Evolutionary conservation across 2,329 filamentous ascomycete genomes (phyloP).

Genomic region (Diaporthe eres): DNA sequence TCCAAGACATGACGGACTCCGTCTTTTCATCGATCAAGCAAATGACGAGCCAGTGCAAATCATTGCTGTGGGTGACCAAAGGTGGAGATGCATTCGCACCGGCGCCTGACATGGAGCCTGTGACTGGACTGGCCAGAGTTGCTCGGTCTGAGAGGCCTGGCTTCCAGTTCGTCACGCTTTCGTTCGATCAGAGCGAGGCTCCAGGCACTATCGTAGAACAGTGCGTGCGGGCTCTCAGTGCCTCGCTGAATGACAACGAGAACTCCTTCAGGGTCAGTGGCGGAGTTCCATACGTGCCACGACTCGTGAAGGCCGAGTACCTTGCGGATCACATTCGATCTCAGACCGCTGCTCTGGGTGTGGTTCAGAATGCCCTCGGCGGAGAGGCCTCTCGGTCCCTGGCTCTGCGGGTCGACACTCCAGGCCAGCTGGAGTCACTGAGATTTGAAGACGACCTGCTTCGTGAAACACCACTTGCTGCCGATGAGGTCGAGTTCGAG

Average conservation of each 20-base stretch:
- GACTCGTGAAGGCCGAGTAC: constrained; percentile 42
- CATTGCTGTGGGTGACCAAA: constrained; percentile 45
- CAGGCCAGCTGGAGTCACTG: constrained; percentile 44
- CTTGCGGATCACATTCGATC: constrained; percentile 43
- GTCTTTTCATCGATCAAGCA: constrained; percentile 44
- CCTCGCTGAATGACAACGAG: constrained; percentile 38
- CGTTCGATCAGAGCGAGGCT: constrained; percentile 42
- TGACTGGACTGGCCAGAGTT: constrained; percentile 46
- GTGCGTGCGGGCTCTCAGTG: constrained; percentile 37
- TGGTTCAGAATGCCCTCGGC: constrained; percentile 24
- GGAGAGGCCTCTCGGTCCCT: constrained; percentile 33
- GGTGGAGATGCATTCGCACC: constrained; percentile 33
- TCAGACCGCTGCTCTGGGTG: constrained; percentile 40
- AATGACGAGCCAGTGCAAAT: constrained; percentile 43
- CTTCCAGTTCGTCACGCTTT: constrained; percentile 44
- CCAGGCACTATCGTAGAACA: constrained; percentile 36
- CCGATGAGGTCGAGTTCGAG: constrained; percentile 46
- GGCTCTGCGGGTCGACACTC: constrained; percentile 36
- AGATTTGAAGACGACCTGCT: constrained; percentile 44
- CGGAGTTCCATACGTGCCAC: constrained; percentile 37
- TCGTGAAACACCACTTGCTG: constrained; percentile 34
- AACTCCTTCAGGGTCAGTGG: constrained; percentile 45
- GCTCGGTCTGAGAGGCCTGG: constrained; percentile 43
- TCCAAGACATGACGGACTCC: constrained; percentile 43
- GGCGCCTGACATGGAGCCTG: constrained; percentile 44